These are phyloP conservation scores for Xerocomus spinulosus DNA, from an alignment of 768 basidiomycete species.

Conservation along the genomic window DNA sequence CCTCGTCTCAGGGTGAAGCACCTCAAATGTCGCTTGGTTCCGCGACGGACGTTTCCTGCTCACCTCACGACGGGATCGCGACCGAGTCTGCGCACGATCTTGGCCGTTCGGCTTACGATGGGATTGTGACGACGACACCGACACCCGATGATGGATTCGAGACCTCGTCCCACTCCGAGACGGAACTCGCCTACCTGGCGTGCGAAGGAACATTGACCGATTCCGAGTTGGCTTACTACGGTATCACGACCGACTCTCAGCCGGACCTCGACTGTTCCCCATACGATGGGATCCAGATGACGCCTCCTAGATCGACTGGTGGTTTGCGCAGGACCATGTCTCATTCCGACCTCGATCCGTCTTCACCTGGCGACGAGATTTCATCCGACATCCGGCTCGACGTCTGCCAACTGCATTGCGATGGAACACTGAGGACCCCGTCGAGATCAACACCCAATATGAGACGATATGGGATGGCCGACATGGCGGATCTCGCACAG, in stretches of 20 bases:
- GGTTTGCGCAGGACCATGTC: too few species aligned
- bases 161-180: too few species aligned
- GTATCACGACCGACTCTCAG: background rate
- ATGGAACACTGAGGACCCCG: background rate
- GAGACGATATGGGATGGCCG: slow-evolving; percentile 13
- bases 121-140: background rate
- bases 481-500: slow-evolving; percentile 2
- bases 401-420: too few species aligned
- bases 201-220: too few species aligned
- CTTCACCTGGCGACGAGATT: too few species aligned
- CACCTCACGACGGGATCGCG: background rate
- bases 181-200: too few species aligned
- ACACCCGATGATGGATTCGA: too few species aligned
- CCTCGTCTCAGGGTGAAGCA: background rate
- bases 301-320: too few species aligned
- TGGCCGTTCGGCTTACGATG: background rate
- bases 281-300: background rate
- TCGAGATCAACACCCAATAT: background rate
- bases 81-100: background rate
- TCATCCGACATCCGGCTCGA: too few species aligned
- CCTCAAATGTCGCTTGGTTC: background rate
- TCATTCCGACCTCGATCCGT: too few species aligned
- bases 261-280: background rate
- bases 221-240: background rate
- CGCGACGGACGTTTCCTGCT: background rate